Conservation (phyloP, 2,329 filamentous ascomycete genomes). For the Aspergillus sp. region DNA sequence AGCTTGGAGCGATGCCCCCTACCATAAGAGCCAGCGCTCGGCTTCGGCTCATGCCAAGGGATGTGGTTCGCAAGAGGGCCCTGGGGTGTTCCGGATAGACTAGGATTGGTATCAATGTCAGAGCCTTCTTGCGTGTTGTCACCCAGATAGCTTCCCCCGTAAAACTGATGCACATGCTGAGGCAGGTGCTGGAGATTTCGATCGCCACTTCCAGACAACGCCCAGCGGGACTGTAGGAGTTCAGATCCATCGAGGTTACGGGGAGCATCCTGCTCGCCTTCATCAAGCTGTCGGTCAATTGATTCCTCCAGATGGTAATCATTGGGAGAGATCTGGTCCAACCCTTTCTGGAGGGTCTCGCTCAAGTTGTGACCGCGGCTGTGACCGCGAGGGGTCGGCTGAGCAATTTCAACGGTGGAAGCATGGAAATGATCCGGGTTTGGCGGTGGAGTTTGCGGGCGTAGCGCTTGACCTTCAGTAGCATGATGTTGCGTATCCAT, state of each 20-base stretch:
- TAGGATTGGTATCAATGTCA: constrained; percentile 72
- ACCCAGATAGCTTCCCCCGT: constrained; percentile 31
- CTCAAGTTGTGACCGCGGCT: constrained; percentile 66
- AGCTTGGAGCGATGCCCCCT: constrained; percentile 66
- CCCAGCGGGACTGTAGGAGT: constrained; percentile 37
- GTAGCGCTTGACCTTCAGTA: constrained; percentile 24
- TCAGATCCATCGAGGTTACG: constrained; percentile 26
- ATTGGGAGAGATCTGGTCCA: constrained; percentile 64
- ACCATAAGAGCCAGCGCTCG: constrained; percentile 31
- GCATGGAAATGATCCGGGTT: constrained; percentile 42
- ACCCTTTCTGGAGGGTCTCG: constrained; percentile 75
- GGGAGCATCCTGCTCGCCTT: constrained; percentile 60
- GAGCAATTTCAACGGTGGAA: constrained; percentile 53
- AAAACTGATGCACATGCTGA: constrained; percentile 35
- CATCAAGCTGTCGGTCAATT: constrained; percentile 73
- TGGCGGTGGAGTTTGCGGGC: constrained; percentile 30
- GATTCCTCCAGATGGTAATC: constrained; percentile 83
- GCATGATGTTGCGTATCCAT: constrained; percentile 28
- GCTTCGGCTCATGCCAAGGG: constrained; percentile 35
- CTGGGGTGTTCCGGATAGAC: constrained; percentile 65
- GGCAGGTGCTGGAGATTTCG: constrained; percentile 22
- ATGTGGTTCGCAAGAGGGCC: constrained; percentile 27
- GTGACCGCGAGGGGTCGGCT: constrained; percentile 61
- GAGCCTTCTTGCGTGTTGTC: constrained; percentile 52
- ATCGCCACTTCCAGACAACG: constrained; percentile 31